phyloP scores from a whole-genome alignment of 352 stramenopile genomes.

The Pythium guiyangense region DNA sequence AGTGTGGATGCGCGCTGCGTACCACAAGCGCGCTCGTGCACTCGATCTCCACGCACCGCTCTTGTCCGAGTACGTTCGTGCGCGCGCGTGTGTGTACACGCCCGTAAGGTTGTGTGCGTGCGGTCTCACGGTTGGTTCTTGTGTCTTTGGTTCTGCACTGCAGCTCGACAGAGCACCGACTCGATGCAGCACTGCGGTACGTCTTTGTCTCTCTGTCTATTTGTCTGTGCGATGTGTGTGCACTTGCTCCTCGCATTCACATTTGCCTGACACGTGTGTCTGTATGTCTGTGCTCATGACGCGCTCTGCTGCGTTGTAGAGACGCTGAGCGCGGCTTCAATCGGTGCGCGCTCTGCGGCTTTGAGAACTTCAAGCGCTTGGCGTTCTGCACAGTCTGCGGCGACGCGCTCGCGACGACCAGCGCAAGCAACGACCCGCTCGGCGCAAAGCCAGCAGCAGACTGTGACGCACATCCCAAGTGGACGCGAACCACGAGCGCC shows the following conservation, averaged over 20 bases:
- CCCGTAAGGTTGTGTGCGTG: neutral
- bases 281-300: neutral
- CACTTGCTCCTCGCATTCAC: neutral
- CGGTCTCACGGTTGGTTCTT: neutral
- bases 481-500: too few relatives aligned
- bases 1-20: neutral
- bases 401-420: slow-evolving; percentile 4
- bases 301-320: neutral
- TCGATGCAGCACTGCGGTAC: slow-evolving; percentile 2
- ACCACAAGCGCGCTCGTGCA: too few relatives aligned
- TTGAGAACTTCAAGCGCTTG: too few relatives aligned
- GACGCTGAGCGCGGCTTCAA: neutral
- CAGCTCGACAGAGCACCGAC: slow-evolving; percentile 1
- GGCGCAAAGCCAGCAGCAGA: too few relatives aligned
- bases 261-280: too few relatives aligned
- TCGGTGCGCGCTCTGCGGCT: slow-evolving; percentile 18
- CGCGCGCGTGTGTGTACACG: neutral
- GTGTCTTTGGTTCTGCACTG: neutral
- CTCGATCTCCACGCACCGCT: neutral
- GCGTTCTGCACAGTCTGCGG: slow-evolving; percentile 60
- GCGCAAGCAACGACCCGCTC: too few relatives aligned
- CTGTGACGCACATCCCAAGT: too few relatives aligned
- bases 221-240: neutral
- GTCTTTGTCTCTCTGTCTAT: neutral
- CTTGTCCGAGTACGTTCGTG: neutral